Conservation (phyloP, 805 yeast genomes). For the Nakazawaea ernobii region DNA sequence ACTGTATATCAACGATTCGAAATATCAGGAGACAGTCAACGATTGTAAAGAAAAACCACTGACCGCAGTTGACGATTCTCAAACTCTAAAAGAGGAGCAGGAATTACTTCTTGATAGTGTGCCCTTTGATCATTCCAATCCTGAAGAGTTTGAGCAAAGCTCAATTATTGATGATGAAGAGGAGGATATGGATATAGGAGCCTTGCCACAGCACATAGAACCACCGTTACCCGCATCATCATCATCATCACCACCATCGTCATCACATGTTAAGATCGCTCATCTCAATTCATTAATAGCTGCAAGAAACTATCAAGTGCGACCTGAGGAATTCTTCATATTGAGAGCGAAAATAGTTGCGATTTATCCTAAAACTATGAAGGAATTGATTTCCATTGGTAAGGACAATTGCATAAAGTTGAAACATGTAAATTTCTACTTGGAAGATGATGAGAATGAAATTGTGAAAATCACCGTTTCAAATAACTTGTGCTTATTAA, state of each 20-base stretch:
- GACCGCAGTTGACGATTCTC: neutral
- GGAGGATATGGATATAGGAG: neutral
- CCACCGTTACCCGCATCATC: neutral
- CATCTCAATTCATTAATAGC: neutral
- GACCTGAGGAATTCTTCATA: neutral
- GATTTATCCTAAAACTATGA: neutral
- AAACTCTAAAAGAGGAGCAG: neutral
- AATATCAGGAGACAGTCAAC: neutral
- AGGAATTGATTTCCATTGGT: neutral
- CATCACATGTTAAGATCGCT: neutral
- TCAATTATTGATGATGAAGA: neutral
- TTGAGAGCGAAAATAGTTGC: neutral
- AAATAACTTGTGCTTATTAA: slow-evolving; percentile 3
- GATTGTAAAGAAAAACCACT: neutral
- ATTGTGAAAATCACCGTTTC: slow-evolving; percentile 4
- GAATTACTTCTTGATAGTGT: neutral
- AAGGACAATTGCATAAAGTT: neutral
- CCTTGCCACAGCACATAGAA: neutral
- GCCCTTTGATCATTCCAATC: neutral
- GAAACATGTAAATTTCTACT: neutral
- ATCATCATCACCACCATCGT: neutral
- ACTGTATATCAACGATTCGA: neutral
- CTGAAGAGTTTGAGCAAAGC: slow-evolving; percentile 6
- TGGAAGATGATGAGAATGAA: neutral
- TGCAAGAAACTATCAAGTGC: neutral